Percentiles rank a stretch among this genome's conserved stretches.
Evolutionary conservation across 352 stramenopile species (phyloP).

Genomic region (Globisporangium cederbergense): DNA sequence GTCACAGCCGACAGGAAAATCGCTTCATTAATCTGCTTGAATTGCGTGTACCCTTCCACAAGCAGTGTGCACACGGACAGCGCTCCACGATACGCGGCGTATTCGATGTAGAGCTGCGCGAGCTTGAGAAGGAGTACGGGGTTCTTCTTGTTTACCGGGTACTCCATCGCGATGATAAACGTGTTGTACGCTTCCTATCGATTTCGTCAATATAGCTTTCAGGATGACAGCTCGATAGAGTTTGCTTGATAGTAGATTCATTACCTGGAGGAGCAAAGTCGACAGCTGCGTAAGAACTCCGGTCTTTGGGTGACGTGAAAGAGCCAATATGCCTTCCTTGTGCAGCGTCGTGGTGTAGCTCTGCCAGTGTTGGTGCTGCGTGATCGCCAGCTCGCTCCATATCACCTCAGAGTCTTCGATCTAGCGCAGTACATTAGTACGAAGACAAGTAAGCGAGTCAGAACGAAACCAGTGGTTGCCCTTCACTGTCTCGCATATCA

Average conservation of each 20-base stretch:
- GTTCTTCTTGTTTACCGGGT: slow-evolving; percentile 60
- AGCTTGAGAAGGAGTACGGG: slow-evolving; percentile 51
- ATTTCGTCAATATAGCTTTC: neutral
- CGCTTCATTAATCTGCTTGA: slow-evolving; percentile 36
- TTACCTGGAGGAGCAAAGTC: slow-evolving; percentile 10
- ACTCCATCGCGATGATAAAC: slow-evolving; percentile 81
- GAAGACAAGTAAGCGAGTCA: neutral
- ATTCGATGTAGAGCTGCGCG: slow-evolving; percentile 67
- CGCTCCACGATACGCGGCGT: slow-evolving; percentile 50
- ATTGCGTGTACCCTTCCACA: slow-evolving; percentile 53
- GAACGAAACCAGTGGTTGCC: neutral
- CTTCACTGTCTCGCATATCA: neutral
- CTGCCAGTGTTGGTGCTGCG: slow-evolving; percentile 63
- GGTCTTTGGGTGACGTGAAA: slow-evolving; percentile 7
- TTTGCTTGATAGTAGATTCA: neutral
- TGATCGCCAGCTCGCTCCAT: slow-evolving; percentile 57
- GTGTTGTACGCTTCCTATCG: slow-evolving; percentile 61
- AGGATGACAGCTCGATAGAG: neutral
- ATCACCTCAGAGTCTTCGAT: slow-evolving; percentile 51
- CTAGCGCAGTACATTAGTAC: slow-evolving; percentile 20
- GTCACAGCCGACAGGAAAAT: slow-evolving; percentile 68
- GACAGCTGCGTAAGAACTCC: slow-evolving; percentile 14
- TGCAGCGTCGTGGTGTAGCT: slow-evolving; percentile 33
- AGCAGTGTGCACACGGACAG: slow-evolving; percentile 66
- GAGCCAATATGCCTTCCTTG: slow-evolving; percentile 27